phyloP scores from a whole-genome alignment of 345 rosid genomes.

The Leavenworthia alabamica region DNA sequence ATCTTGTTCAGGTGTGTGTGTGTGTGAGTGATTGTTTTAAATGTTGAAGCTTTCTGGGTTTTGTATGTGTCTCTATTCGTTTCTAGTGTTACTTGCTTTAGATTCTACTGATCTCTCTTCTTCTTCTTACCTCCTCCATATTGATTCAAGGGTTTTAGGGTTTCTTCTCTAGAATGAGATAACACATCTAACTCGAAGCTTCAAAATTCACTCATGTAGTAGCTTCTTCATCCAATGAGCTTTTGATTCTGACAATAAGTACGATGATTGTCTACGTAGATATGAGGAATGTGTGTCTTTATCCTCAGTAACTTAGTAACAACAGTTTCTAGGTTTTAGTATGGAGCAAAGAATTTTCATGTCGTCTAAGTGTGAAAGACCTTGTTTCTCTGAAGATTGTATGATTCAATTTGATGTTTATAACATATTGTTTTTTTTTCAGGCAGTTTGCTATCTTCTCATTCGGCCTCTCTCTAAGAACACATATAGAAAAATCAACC shows the following conservation, averaged over 20 bases:
- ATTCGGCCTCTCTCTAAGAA: constrained; percentile 76
- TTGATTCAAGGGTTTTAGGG: constrained; percentile 25
- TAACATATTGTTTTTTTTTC: constrained; percentile 32
- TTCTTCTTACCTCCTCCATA: neutral
- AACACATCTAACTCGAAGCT: neutral
- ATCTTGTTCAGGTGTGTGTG: constrained; percentile 94
- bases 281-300: neutral
- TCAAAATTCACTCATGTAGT: neutral
- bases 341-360: neutral
- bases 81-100: neutral
- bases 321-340: constrained; percentile 6
- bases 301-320: neutral
- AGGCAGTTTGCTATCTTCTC: constrained; percentile 71
- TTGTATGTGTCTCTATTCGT: neutral
- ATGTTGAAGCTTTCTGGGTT: neutral
- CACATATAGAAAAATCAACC: constrained; percentile 63
- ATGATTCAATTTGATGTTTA: constrained; percentile 14
- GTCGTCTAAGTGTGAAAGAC: neutral
- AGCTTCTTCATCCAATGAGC: constrained; percentile 5
- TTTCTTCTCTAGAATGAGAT: neutral
- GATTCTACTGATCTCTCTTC: neutral
- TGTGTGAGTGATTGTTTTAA: constrained; percentile 55
- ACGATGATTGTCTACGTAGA: neutral
- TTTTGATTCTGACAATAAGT: neutral
- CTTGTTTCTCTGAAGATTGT: neutral